Conservation (phyloP, 441 rosid genomes). For the Brassica balearica region DNA sequence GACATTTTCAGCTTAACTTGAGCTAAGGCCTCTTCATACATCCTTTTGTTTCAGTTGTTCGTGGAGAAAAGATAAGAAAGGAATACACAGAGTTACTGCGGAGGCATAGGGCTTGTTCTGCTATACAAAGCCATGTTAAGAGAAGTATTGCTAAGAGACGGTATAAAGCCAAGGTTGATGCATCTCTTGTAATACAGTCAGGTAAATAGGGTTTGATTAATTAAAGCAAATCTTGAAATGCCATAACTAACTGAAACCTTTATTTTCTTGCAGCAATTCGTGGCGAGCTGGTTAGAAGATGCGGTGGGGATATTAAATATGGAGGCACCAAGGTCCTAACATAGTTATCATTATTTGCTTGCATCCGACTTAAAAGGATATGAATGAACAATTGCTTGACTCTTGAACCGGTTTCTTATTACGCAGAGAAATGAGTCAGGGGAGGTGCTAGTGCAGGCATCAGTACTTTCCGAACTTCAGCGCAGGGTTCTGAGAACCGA, state of each 20-base stretch:
- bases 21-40: constrained; percentile 24
- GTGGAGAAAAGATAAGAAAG: constrained; percentile 74
- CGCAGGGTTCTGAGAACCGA: constrained; percentile 85
- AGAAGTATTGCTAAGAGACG: constrained; percentile 51
- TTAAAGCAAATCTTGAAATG: background rate
- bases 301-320: constrained; percentile 66
- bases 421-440: constrained; percentile 69
- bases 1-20: background rate
- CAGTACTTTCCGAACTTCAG: constrained; percentile 83
- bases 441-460: constrained; percentile 83
- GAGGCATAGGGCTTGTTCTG: constrained; percentile 80
- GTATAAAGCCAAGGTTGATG: constrained; percentile 56
- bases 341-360: constrained; percentile 17
- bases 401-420: constrained; percentile 5
- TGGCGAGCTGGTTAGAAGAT: no score
- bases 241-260: background rate
- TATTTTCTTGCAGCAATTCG: constrained; percentile 65
- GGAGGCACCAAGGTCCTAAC: constrained; percentile 58
- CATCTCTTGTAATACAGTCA: constrained; percentile 78
- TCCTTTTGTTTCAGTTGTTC: constrained; percentile 60
- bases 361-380: background rate
- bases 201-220: constrained; percentile 51
- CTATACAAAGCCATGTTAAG: constrained; percentile 74
- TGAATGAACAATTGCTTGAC: background rate
- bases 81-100: constrained; percentile 59